Evolutionary conservation across 106 monocot genomes (phyloP).

Genomic region (Dioscorea zingiberensis): DNA sequence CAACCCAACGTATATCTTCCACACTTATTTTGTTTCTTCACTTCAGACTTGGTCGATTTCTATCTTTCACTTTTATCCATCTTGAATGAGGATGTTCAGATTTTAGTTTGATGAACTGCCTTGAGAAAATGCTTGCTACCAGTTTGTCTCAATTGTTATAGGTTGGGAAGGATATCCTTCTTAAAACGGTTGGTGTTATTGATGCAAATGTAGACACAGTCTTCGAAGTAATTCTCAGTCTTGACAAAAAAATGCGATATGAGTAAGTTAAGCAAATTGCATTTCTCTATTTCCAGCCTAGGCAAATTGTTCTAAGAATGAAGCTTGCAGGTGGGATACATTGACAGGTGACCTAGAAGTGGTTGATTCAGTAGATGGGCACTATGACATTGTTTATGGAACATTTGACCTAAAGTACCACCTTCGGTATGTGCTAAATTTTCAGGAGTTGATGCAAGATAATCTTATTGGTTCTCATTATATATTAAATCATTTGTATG

Average conservation of each 20-base stretch:
- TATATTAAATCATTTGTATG: too few species aligned
- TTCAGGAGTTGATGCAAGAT: too few species aligned
- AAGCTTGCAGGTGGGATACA: slow-evolving; percentile 86
- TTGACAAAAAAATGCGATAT: slow-evolving; percentile 67
- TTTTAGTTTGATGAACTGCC: background rate
- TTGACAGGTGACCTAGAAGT: slow-evolving; percentile 76
- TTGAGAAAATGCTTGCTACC: background rate
- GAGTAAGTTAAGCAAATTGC: slow-evolving; percentile 57
- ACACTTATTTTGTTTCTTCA: too few species aligned
- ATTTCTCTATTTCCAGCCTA: background rate
- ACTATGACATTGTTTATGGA: slow-evolving; percentile 91
- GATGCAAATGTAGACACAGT: slow-evolving; percentile 75
- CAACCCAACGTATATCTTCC: too few species aligned
- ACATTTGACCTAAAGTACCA: slow-evolving; percentile 67
- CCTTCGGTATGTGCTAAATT: slow-evolving; percentile 36
- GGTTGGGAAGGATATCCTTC: slow-evolving; percentile 48
- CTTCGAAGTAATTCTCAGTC: slow-evolving; percentile 70
- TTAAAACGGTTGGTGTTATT: slow-evolving; percentile 88
- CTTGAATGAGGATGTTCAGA: background rate
- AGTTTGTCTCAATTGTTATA: slow-evolving; percentile 12
- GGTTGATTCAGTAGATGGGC: slow-evolving; percentile 70
- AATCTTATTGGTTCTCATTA: too few species aligned
- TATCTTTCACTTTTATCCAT: too few species aligned
- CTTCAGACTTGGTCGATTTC: too few species aligned
- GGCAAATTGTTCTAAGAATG: slow-evolving; percentile 11